Conservation (phyloP, 1,284 basidiomycete species). For the Retiboletus flavoniger region DNA sequence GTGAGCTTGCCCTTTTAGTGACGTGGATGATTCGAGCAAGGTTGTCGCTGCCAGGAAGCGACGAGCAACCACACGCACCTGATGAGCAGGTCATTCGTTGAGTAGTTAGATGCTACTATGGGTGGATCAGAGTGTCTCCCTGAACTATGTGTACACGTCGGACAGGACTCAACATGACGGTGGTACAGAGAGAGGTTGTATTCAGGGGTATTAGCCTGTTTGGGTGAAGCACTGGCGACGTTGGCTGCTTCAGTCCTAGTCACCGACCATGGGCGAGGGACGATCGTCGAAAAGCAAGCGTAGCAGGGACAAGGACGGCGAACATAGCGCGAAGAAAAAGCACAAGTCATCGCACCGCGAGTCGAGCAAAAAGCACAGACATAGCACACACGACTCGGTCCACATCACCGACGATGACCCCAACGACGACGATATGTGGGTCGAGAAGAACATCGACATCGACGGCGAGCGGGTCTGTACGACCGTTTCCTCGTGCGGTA, state of each 20-base stretch:
- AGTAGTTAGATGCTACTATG: constrained; percentile 12
- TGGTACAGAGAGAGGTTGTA: constrained; percentile 32
- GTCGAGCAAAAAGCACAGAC: constrained; percentile 38
- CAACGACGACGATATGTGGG: constrained; percentile 74
- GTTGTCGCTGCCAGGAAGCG: constrained; percentile 40
- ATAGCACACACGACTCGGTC: constrained; percentile 29
- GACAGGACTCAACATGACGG: constrained; percentile 44
- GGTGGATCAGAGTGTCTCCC: too few species aligned
- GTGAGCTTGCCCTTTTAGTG: constrained; percentile 53
- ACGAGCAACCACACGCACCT: constrained; percentile 36
- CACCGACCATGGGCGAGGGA: constrained; percentile 24
- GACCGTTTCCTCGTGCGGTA: not conserved
- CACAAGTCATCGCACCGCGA: constrained; percentile 40
- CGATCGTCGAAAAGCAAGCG: constrained; percentile 39
- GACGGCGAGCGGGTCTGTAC: constrained; percentile 65
- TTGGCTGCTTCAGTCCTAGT: not conserved
- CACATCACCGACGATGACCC: constrained; percentile 59
- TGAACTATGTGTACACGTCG: too few species aligned
- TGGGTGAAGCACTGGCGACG: not conserved
- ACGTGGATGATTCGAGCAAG: constrained; percentile 69
- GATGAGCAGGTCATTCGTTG: constrained; percentile 59
- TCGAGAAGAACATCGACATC: constrained; percentile 83
- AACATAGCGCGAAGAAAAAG: constrained; percentile 45
- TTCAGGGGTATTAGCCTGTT: constrained; percentile 9
- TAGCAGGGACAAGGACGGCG: constrained; percentile 37